Evolutionary conservation across 2,329 filamentous ascomycete species (phyloP).

Genomic region (Fusarium sp.): DNA sequence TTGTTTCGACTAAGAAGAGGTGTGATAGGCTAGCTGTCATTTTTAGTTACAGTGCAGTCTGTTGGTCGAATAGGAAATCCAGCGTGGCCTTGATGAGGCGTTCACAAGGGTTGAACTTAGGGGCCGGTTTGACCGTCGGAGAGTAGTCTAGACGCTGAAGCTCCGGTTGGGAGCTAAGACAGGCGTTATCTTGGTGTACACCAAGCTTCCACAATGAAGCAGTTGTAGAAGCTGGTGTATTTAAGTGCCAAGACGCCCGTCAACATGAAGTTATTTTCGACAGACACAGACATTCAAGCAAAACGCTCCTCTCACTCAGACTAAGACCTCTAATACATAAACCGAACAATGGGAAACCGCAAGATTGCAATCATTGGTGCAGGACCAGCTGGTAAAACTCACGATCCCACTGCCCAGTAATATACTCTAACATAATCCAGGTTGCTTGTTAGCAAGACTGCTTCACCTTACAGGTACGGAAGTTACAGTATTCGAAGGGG

Average conservation of each 20-base stretch:
- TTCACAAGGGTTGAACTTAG: conserved; percentile 21
- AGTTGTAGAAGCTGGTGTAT: neutral
- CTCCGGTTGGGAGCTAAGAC: conserved; percentile 15
- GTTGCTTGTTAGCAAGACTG: conserved; percentile 58
- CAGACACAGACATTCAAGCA: neutral
- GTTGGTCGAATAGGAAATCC: neutral
- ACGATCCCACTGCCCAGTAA: neutral
- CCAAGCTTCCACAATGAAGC: conserved; percentile 1
- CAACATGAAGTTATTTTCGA: neutral
- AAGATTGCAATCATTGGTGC: conserved; percentile 48
- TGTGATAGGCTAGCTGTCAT: neutral
- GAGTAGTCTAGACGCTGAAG: conserved; percentile 2
- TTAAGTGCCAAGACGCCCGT: conserved; percentile 15
- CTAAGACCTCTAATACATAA: neutral
- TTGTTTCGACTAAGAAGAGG: neutral
- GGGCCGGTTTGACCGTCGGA: conserved; percentile 30
- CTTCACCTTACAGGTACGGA: conserved; percentile 61
- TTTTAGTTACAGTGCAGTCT: neutral
- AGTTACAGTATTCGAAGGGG: conserved; percentile 64
- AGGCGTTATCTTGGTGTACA: neutral
- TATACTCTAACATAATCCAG: conserved; percentile 30
- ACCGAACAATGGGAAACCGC: conserved; percentile 33
- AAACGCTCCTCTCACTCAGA: neutral
- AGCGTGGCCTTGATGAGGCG: conserved; percentile 6
- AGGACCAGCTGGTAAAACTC: conserved; percentile 45